phyloP scores from a whole-genome alignment of 2,329 filamentous ascomycete species.

The Graphilbum fragrans region DNA sequence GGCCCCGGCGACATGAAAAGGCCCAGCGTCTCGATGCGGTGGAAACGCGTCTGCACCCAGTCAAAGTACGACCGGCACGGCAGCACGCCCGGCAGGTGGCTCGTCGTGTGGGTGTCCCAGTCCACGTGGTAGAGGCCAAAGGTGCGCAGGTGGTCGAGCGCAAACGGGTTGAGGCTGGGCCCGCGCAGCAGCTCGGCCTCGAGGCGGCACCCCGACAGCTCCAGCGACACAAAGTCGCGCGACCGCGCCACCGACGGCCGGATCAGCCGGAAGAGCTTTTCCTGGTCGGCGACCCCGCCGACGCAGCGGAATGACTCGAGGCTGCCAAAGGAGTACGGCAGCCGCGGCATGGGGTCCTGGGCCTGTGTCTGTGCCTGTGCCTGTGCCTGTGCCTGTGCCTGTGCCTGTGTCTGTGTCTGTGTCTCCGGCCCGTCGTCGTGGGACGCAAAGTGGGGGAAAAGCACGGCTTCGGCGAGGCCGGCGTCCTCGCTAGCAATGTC shows the following conservation, averaged over 20 bases:
- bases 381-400: no score
- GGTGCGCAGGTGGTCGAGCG: conserved; percentile 4
- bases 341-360: no score
- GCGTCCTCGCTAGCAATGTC: conserved; percentile 2
- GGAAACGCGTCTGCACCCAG: conserved; percentile 8
- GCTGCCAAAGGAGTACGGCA: background rate
- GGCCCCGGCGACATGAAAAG: background rate
- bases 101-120: conserved; percentile 2
- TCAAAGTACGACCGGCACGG: conserved; percentile 3
- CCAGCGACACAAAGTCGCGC: conserved; percentile 5
- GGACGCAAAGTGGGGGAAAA: no score
- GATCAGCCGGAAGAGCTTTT: conserved; percentile 1
- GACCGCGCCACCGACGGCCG: conserved; percentile 2
- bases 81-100: background rate
- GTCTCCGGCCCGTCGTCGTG: background rate
- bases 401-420: no score
- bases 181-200: background rate
- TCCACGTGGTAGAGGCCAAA: conserved; percentile 8
- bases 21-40: conserved; percentile 1
- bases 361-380: no score
- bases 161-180: background rate
- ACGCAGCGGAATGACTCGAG: conserved; percentile 8
- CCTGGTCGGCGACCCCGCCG: background rate
- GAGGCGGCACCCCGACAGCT: conserved; percentile 2
- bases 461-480: background rate